Evolutionary conservation across 805 yeast species (phyloP), one percentile per base, ranked within the genome.

Genomic region (Zygosaccharomyces gambellarensis): DNA sequence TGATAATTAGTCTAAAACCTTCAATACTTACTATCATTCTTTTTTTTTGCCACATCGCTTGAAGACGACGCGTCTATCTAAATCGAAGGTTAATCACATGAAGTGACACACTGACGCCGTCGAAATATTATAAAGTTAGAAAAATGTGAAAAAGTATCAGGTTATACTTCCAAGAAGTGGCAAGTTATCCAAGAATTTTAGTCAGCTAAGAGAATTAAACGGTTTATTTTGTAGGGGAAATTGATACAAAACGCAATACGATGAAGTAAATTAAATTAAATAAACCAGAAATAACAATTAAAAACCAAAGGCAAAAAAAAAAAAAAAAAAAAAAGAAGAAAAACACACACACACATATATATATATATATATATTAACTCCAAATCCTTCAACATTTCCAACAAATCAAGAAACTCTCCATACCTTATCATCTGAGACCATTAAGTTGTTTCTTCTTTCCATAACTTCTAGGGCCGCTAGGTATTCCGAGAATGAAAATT

Each of bases 351-450:
- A 17, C 17, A 17, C 17, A 17, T 17, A 17, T 17, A 17, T 17
- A 17, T 17, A 17, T 17, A 17, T 17, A 17, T 17, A 17, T 17
- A n/a, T 30, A 17, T 7, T n/a, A 32, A 32, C 17, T n/a, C 21
- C 19, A n/a, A 5, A 32, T 17, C 19, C n/a, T 14, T 4, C n/a
- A 10, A 17, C 14, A 14, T 14, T 30, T 21, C 9, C 19, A 7
- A 7, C 21, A 4, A 19, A n/a, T 30, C 36, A 31, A 30, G 38
- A 65, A 8, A 76, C 72, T 60, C 72, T 72, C 76, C 77, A 78
- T 19, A 78, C 72, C 52, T 70, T 70, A 27, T 71, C 76, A 25
- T 75, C 82, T 8, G 78, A 70, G 21, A 72, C 59, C 79, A 77
- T 74, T 42, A 79, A 50, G 38, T 76, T 71, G 49, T 78, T 77